Evolutionary conservation across 768 basidiomycete species (phyloP), one percentile per base, ranked within the genome.

Genomic region (Dendrothele bispora): DNA sequence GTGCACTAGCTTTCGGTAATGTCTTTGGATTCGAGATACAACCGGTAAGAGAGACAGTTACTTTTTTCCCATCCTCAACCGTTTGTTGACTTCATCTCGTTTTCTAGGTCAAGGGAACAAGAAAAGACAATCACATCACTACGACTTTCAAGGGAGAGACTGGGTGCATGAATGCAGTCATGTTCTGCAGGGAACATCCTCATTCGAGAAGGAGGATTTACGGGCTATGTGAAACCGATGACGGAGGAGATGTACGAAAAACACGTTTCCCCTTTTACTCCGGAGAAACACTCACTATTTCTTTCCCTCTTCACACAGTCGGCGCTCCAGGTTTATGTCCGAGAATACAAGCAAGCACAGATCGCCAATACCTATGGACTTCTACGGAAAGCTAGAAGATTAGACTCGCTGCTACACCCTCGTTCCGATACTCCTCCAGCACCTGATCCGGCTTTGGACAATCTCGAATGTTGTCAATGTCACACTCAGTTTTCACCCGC

Each of bases 11-110:
- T 44, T 73, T 83, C 32, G 87, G 87, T 0, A 82, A 87, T 69
- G 86, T 75, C 55, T 94, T 98, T 55, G 94, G 91, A 24, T 97
- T 99, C 65, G 95, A 98, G 69, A 80, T 98, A 32, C 86, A 87
- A 57, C 78, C 86, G 28, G 92, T 88, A 55, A 60, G 86, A 8
- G 10, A 10, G 2, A 3, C n/a, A n/a, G n/a, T 45, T 29, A 68
- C 7, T 15, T 1, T 30, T 24, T 21, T 32, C 18, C 27, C 12
- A 30, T 18, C 38, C 12, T 18, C 29, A 18, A 21, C 27, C 28
- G 28, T 26, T 25, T 32, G 18, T 39, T 37, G 17, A n/a, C 18
- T 30, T n/a, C n/a, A 25, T 30, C 14, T 22, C 6, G 24, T 46
- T 22, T 3, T 28, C 30, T 58, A 93, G 91, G 83, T 88, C 10